Conservation (phyloP, 2,329 filamentous ascomycete species). For the Pyricularia pennisetigena region DNA sequence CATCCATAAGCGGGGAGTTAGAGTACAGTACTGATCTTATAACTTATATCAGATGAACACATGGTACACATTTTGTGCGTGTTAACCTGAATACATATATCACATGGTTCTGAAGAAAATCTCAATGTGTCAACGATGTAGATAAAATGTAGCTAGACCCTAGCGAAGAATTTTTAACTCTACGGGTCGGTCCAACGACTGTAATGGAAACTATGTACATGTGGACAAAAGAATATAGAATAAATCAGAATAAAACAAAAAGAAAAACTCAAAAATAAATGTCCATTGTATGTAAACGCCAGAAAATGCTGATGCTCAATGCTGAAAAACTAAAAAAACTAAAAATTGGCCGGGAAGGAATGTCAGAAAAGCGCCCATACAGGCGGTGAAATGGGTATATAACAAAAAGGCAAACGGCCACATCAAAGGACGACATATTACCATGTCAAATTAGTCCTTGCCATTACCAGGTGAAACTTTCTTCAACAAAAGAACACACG, state of each 20-base stretch:
- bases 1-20: neutral
- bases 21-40: neutral
- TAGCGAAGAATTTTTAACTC: neutral
- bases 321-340: neutral
- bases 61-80: no score
- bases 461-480: conserved; percentile 58
- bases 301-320: conserved; percentile 1
- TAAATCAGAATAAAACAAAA: neutral
- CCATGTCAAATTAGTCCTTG: neutral
- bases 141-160: neutral
- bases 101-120: neutral
- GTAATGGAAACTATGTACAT: neutral
- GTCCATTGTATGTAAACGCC: neutral
- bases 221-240: neutral
- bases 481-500: conserved; percentile 67
- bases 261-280: neutral
- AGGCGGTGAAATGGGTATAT: neutral
- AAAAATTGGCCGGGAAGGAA: neutral
- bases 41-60: neutral
- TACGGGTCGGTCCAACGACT: neutral
- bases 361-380: neutral
- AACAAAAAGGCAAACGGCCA: neutral
- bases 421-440: neutral
- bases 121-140: neutral
- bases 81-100: neutral